Percentiles rank a stretch among this genome's conserved stretches.
phyloP scores from a whole-genome alignment of 2,329 filamentous ascomycete species.

The Paraphoma sp. region DNA sequence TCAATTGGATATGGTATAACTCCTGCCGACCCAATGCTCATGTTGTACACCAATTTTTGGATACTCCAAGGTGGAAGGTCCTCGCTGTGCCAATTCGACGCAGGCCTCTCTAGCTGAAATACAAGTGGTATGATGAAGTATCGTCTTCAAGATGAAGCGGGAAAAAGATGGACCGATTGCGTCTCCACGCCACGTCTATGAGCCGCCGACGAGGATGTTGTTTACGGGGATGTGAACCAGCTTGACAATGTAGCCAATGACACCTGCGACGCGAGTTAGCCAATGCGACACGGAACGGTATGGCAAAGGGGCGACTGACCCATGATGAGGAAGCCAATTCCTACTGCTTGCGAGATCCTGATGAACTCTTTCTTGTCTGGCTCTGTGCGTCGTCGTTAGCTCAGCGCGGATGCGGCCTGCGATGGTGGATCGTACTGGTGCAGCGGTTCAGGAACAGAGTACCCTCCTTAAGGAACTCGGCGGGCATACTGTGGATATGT shows the following conservation, averaged over 20 bases:
- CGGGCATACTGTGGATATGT: conserved; percentile 42
- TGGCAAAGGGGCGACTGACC: conserved; percentile 25
- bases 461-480: conserved; percentile 55
- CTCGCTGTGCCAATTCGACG: background rate
- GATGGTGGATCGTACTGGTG: conserved; percentile 44
- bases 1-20: conserved; percentile 44
- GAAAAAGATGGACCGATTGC: conserved; percentile 14
- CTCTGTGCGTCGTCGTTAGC: conserved; percentile 49
- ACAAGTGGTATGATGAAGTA: conserved; percentile 22
- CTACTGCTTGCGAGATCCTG: conserved; percentile 59
- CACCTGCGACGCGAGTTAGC: conserved; percentile 31
- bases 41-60: conserved; percentile 41
- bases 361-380: conserved; percentile 49
- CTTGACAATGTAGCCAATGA: conserved; percentile 61
- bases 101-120: conserved; percentile 9
- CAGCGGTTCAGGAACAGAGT: conserved; percentile 58
- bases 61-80: background rate
- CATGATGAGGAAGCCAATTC: conserved; percentile 61
- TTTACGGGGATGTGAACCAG: conserved; percentile 62
- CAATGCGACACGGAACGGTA: background rate
- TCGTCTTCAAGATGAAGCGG: conserved; percentile 12
- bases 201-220: conserved; percentile 59
- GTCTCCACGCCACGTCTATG: conserved; percentile 30
- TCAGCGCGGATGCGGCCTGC: background rate
- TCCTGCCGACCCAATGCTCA: conserved; percentile 41